A percentile compares a stretch with the other conserved stretches of the same genome.
Evolutionary conservation across 2,329 filamentous ascomycete genomes (phyloP).

Genomic region (Zalaria obscura): DNA sequence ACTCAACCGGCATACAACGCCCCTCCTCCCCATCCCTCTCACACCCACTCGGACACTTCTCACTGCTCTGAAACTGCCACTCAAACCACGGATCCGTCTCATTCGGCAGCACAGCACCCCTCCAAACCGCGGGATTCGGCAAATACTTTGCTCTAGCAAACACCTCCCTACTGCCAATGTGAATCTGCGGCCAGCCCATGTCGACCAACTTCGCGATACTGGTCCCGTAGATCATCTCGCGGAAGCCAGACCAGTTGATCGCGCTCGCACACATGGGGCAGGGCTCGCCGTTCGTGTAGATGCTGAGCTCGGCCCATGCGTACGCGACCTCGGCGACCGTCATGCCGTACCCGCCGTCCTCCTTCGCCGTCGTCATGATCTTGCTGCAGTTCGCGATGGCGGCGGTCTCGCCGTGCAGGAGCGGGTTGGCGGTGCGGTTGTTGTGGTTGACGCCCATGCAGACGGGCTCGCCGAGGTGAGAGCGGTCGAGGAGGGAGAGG

Average conservation of each 20-base stretch:
- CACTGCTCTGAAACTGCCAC: conserved; percentile 36
- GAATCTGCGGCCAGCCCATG: conserved; percentile 38
- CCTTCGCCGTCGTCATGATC: conserved; percentile 29
- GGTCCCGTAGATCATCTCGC: conserved; percentile 41
- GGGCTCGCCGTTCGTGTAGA: conserved; percentile 44
- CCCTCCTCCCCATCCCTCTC: conserved; percentile 3
- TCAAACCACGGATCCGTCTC: conserved; percentile 40
- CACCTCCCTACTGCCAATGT: conserved; percentile 30
- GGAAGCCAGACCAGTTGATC: conserved; percentile 42
- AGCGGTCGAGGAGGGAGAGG: conserved; percentile 3
- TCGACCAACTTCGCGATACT: conserved; percentile 32
- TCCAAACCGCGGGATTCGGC: conserved; percentile 21
- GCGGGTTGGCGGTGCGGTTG: conserved; percentile 33
- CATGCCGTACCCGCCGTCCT: conserved; percentile 28
- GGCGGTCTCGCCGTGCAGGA: conserved; percentile 41
- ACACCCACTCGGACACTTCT: conserved; percentile 23
- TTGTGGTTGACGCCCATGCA: conserved; percentile 38
- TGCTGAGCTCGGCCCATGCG: conserved; percentile 33
- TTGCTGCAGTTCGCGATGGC: conserved; percentile 40
- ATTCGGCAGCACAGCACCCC: conserved; percentile 32
- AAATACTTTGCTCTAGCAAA: conserved; percentile 30
- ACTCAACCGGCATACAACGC: not conserved
- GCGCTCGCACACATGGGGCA: conserved; percentile 46
- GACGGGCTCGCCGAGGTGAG: conserved; percentile 29
- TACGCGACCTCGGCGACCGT: conserved; percentile 24